phyloP scores from a whole-genome alignment of 75 land plant genomes.

The Cryptomeria japonica region DNA sequence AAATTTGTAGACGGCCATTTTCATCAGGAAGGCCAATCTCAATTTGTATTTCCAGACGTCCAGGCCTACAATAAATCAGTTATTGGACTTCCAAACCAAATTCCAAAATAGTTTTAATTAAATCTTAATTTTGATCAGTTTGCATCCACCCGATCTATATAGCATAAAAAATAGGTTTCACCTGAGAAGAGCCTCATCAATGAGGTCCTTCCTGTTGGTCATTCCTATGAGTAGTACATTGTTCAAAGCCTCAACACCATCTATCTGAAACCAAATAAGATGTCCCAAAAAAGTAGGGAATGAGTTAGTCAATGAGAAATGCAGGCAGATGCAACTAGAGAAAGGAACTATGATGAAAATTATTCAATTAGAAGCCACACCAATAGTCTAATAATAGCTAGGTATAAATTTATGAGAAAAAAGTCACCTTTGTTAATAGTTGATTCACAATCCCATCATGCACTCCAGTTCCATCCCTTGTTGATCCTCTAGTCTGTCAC shows the following conservation, averaged over 20 bases:
- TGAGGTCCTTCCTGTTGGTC: conserved; percentile 97
- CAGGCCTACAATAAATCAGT: conserved; percentile 60
- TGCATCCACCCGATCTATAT: not conserved
- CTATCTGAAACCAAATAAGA: conserved; percentile 62
- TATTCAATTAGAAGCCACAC: not conserved
- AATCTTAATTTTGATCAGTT: not conserved
- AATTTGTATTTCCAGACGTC: conserved; percentile 92
- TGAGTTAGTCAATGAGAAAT: not conserved
- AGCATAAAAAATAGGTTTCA: conserved; percentile 17
- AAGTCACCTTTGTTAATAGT: conserved; percentile 89
- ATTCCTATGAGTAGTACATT: conserved; percentile 97
- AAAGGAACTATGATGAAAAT: not conserved
- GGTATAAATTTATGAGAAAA: not conserved
- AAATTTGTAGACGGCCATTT: conserved; percentile 87
- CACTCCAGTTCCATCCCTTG: conserved; percentile 98
- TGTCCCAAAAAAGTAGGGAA: not conserved
- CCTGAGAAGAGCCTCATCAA: conserved; percentile 97
- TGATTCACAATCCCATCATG: conserved; percentile 99
- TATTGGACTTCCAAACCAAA: not conserved
- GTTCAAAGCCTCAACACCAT: conserved; percentile 97
- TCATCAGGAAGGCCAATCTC: conserved; percentile 96
- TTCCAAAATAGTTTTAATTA: not conserved
- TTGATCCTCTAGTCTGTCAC: conserved; percentile 87
- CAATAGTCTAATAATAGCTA: not conserved
- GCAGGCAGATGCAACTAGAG: not conserved